Evolutionary conservation across 257 asterid species (phyloP), one percentile per base, ranked within the genome.

Genomic region (Rhazya stricta): DNA sequence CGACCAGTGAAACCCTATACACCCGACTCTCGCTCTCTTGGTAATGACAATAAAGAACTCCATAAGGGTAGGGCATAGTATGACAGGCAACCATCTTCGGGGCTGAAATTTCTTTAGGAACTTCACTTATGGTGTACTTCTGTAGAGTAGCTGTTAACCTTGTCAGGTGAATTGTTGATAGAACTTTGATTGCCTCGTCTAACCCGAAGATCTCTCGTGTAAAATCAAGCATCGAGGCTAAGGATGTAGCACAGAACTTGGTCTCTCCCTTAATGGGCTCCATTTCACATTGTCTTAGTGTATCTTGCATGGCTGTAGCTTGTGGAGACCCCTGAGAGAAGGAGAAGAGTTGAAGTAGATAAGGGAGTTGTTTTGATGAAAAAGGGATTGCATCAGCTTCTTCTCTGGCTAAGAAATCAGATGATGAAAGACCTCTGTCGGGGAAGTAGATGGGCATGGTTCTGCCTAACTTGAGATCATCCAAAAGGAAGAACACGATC

Each of bases 321-420:
- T 91, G 97, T 13, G 96, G 88, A 25, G 97, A 88, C 5, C 80
- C 89, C 32, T 23, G 77, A 41, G 90, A 54, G 79, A 93, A 83
- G 0, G 86, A 80, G 84, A 84, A 89, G 48, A 29, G 67, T 4
- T 78, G 78, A 73, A 93, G 97, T 37, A 91, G 82, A 74, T 69
- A 9, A 2, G 82, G 74, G 57, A 93, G 89, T 11, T 85, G 71
- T 61, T 82, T 37, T 53, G 76, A 80, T 9, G 93, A 78, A 80
- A 93, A 93, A 23, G 96, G 97, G 58, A 91, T 88, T 1, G 80
- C 56, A 74, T 88, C 87, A 42, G 96, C 93, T 81, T 85, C 89
- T 56, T 81, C 80, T 82, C 74, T 86, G 3, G 93, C 61, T 67
- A 90, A 83, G 51, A 82, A 51, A 61, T 50, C 79, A 61, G 86